Conservation (phyloP, 768 basidiomycete species). For the Tylopilus balloui region DNA sequence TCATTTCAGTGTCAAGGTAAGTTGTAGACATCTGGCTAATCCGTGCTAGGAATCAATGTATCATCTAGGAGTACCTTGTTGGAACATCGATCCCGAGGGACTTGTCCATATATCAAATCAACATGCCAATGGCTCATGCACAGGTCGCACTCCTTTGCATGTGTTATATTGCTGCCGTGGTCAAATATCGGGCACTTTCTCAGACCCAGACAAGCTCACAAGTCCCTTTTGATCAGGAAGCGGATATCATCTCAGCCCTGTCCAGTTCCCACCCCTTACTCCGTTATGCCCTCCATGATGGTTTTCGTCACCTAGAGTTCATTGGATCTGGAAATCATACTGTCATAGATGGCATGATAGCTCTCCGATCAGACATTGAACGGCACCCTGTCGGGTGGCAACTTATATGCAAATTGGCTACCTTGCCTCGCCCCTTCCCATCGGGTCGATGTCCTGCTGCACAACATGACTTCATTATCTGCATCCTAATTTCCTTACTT, state of each 20-base stretch:
- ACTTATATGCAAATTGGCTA: not conserved
- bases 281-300: not conserved
- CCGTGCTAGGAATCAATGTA: not conserved
- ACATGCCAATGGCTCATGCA: not conserved
- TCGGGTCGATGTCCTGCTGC: not conserved
- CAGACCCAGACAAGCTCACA: not conserved
- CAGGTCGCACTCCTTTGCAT: slow-evolving; percentile 1
- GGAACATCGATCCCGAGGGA: not conserved
- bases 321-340: not conserved
- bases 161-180: not conserved
- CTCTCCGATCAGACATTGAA: not conserved
- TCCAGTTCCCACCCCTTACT: not conserved
- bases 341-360: not conserved
- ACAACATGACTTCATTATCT: not conserved
- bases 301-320: not conserved
- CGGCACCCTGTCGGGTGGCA: not conserved
- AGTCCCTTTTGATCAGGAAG: not conserved
- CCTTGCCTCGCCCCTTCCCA: not conserved
- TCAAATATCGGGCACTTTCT: not conserved
- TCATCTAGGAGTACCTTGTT: slow-evolving; percentile 11
- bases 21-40: not conserved
- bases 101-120: not conserved
- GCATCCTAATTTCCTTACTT: not conserved
- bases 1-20: slow-evolving; percentile 19
- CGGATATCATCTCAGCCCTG: not conserved